A percentile compares a stretch with the other conserved stretches of the same genome.
Evolutionary conservation across 164 flowering plant genomes (phyloP).

Genomic region (Tinospora cordifolia): DNA sequence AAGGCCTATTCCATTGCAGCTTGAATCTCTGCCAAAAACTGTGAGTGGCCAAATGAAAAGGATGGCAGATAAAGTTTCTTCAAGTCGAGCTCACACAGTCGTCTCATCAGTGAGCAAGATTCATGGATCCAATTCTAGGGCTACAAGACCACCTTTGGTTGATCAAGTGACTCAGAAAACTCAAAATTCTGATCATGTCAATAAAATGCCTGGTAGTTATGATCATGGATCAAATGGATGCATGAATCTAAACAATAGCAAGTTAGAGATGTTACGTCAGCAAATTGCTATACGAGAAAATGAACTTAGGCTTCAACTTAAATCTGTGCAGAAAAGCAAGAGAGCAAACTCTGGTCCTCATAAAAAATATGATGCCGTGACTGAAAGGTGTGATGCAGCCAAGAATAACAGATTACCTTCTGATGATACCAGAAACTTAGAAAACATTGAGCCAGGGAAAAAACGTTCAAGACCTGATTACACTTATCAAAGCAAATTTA

Average conservation of each 20-base stretch:
- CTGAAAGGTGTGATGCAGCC: conserved; percentile 13
- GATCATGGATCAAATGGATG: conserved; percentile 30
- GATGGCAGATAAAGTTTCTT: conserved; percentile 31
- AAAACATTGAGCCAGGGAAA: conserved; percentile 33
- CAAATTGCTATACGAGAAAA: conserved; percentile 70
- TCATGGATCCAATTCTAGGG: conserved; percentile 27
- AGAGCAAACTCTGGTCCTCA: conserved; percentile 26
- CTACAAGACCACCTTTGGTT: conserved; percentile 19
- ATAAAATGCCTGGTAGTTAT: conserved; percentile 20
- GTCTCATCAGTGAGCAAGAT: conserved; percentile 28
- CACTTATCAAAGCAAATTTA: conserved; percentile 18
- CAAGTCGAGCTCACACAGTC: conserved; percentile 29
- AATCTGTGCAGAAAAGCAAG: conserved; percentile 38
- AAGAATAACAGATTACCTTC: conserved; percentile 23
- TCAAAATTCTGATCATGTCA: conserved; percentile 23
- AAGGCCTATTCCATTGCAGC: conserved; percentile 20
- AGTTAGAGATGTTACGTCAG: conserved; percentile 64
- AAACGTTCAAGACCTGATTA: conserved; percentile 42
- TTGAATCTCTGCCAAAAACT: conserved; percentile 19
- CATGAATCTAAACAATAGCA: conserved; percentile 22
- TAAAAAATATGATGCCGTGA: conserved; percentile 18
- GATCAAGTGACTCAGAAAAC: conserved; percentile 22
- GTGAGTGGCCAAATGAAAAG: conserved; percentile 20
- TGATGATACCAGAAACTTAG: conserved; percentile 18
- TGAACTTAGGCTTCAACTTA: conserved; percentile 46